Evolutionary conservation across 2,329 filamentous ascomycete genomes (phyloP).

Genomic region (Ophiocordyceps camponoti-floridani): DNA sequence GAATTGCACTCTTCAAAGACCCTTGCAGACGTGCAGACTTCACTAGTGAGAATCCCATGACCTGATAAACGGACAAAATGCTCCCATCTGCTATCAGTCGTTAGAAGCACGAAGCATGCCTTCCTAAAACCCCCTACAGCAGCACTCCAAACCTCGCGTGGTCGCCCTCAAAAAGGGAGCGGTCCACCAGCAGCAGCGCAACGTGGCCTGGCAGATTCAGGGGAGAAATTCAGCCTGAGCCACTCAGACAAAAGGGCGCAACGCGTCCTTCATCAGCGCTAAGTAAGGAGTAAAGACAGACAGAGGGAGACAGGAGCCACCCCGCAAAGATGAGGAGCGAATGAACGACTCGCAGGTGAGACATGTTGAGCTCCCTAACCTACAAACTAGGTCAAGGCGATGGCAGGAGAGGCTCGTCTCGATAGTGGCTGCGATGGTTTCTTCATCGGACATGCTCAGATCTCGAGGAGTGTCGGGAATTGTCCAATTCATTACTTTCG

Average conservation of each 20-base stretch:
- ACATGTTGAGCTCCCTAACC: not conserved
- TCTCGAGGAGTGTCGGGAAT: not conserved
- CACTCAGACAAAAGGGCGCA: not conserved
- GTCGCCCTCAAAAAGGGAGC: not conserved
- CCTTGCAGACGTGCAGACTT: no score
- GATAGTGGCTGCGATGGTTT: not conserved
- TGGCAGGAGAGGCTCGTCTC: not conserved
- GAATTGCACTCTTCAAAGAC: no score
- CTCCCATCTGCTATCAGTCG: not conserved
- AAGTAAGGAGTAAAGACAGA: not conserved
- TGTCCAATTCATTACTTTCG: not conserved
- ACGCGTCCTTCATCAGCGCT: not conserved
- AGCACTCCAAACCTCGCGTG: not conserved
- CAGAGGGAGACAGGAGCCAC: not conserved
- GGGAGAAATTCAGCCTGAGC: not conserved
- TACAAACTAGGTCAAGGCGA: not conserved
- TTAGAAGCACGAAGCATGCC: not conserved
- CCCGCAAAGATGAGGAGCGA: not conserved
- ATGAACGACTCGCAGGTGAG: not conserved
- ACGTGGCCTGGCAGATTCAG: not conserved
- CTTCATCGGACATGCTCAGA: not conserved
- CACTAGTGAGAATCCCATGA: not conserved
- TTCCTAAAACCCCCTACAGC: not conserved
- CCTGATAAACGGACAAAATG: not conserved
- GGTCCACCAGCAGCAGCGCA: not conserved